Evolutionary conservation across 768 basidiomycete species (phyloP).

Genomic region (Suillus discolor): DNA sequence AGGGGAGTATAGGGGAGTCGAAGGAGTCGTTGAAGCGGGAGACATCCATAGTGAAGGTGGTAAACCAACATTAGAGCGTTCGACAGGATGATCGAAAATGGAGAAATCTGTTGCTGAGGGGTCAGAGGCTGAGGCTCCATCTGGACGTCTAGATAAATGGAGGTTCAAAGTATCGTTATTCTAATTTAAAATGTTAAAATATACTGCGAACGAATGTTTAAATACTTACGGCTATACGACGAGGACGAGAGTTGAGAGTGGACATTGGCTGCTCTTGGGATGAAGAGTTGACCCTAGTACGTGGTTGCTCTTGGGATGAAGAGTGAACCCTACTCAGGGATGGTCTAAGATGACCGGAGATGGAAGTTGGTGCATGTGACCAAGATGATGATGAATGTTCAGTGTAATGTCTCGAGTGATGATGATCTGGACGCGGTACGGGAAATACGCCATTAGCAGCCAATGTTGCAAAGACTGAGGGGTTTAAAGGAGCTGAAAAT

Average conservation of each 20-base stretch:
- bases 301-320: not conserved
- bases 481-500: conserved; percentile 65
- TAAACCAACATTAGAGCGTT: conserved; percentile 56
- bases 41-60: conserved; percentile 90
- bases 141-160: conserved; percentile 10
- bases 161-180: not conserved
- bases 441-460: conserved; percentile 61
- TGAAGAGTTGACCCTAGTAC: conserved; percentile 32
- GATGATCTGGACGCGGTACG: conserved; percentile 23
- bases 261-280: no score
- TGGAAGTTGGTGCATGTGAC: conserved; percentile 27
- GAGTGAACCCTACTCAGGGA: conserved; percentile 34
- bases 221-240: not conserved
- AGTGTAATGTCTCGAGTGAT: conserved; percentile 14
- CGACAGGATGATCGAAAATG: conserved; percentile 36
- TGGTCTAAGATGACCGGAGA: conserved; percentile 27
- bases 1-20: conserved; percentile 44
- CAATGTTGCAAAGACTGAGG: conserved; percentile 60
- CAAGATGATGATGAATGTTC: conserved; percentile 29
- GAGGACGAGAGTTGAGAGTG: not conserved
- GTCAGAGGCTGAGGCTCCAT: not conserved
- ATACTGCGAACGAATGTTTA: not conserved
- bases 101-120: conserved; percentile 24
- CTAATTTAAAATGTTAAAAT: not conserved
- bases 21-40: conserved; percentile 52